Base-by-base conservation (phyloP, 2,329 filamentous ascomycete species). In the Ceratocystis huliohia region DNA sequence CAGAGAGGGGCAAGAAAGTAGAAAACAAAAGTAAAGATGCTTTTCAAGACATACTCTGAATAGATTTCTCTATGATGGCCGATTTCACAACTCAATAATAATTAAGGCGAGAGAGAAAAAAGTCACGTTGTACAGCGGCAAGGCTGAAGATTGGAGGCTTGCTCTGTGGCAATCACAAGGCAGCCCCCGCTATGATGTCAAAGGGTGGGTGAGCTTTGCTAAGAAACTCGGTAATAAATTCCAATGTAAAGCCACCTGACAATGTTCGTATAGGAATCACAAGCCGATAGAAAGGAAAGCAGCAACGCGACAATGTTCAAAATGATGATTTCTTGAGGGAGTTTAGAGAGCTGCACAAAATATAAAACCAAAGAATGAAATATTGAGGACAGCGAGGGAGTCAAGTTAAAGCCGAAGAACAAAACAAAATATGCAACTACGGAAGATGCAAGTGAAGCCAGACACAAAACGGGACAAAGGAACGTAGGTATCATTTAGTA, bases 141-240 rank as follows among this genome's bases (percentile, higher is more conserved):
- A 65, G 64, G 64, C 64, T 65, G 56, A 57, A n/a, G 28, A 17
- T 6, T 15, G 3, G 53, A 22, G 30, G 53, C 25, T 22, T 53
- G 30, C 10, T 33, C 28, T 61, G 61, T 46, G 15, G 57, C 63
- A 46, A 67, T 57, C 63, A 64, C 64, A 33, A 33, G 53, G 3
- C 53, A 57, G 10, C 13, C 53, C 64, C 67, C 67, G 67, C 67
- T 66, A 68, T 66, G 67, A 68, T 68, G 67, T 68, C 67, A 68
- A 68, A 28, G 45, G 61, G 25, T 33, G 45, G 61, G 25, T 33
- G 20, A n/a, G 45, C 20, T 20, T 15, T 64, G 28, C n/a, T 30
- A 57, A 30, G 25, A 30, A 57, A 33, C 17, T 57, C 17, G 53
- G 53, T 57, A 57, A 33, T 53, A 25, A 41, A 53, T 53, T 53